Base-by-base conservation (phyloP, 2,329 filamentous ascomycete species). In the Colletotrichum graminicola region DNA sequence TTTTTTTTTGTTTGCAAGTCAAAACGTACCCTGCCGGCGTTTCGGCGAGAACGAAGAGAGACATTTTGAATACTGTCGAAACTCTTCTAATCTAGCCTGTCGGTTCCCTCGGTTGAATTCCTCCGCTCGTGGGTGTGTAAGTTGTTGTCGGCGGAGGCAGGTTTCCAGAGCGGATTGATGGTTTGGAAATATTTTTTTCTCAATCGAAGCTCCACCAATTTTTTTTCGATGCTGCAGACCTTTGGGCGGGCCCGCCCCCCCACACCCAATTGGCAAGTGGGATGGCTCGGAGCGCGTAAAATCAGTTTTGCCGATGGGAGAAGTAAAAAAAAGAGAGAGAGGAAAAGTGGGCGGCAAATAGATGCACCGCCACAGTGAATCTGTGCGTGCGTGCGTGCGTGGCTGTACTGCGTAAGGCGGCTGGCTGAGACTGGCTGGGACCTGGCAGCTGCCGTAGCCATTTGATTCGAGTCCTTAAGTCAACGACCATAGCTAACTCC, bases 41-140 rank as follows among this genome's bases (percentile, higher is more conserved):
- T 86, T 98, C 95, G 79, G 92, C 92, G 78, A 98, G 91, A 85
- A 98, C 93, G 84, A 97, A 97, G 82, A 96, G 91, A 85, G 93
- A 92, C 93, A 96, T 96, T 75, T 76, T 90, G 83, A 67, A 41
- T 49, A 77, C 76, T 75, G 76, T 57, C 65, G 63, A 43, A 51
- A 63, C 64, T 56, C 61, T 74, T 64, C 74, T 72, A 73, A 71
- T 67, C 66, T 63, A 73, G 51, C 60, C 59, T 61, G 59, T 55
- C n/a, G 63, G 23, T 71, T 73, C 64, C 59, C 74, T 72, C 69
- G 47, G 66, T 64, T 75, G 64, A 73, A 67, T 70, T 76, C 79
- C 77, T 80, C 79, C 78, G 81, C 76, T 76, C 78, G 75, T 78
- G 66, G 75, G 77, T 79, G 77, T 80, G 79, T 79, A 80, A 79